phyloP scores from a whole-genome alignment of 2,329 filamentous ascomycete genomes.

The Nemania serpens region DNA sequence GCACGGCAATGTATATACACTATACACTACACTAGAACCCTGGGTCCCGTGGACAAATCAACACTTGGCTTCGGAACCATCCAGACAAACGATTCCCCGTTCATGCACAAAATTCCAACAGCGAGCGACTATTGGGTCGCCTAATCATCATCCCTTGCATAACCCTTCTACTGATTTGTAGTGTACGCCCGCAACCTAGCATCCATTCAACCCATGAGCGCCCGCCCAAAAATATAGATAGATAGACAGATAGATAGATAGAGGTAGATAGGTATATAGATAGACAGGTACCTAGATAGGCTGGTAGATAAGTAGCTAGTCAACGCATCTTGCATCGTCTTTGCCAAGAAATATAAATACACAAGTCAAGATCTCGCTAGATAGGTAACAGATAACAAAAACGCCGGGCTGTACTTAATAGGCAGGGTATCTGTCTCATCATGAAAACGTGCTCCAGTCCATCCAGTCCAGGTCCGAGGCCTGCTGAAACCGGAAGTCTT shows the following conservation, averaged over 20 bases:
- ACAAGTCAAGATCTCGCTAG: background rate
- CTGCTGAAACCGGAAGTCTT: conserved; percentile 43
- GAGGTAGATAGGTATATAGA: background rate
- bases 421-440: background rate
- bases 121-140: background rate
- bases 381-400: background rate
- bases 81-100: background rate
- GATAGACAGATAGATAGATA: background rate
- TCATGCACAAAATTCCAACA: background rate
- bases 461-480: conserved; percentile 43
- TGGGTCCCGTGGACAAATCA: background rate
- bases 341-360: background rate
- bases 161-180: background rate
- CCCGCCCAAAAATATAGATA: background rate
- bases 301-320: too few species aligned
- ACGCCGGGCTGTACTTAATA: background rate
- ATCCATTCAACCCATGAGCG: background rate
- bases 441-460: conserved; percentile 39
- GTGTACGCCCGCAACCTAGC: too few species aligned
- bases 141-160: background rate
- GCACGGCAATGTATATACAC: too few species aligned
- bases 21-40: too few species aligned
- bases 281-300: too few species aligned
- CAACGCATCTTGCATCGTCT: background rate
- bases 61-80: too few species aligned